A percentile compares a stretch with the other conserved stretches of the same genome.
Conservation (phyloP, 1,139 yeast genomes). For the Sugiyamaella novakii region DNA sequence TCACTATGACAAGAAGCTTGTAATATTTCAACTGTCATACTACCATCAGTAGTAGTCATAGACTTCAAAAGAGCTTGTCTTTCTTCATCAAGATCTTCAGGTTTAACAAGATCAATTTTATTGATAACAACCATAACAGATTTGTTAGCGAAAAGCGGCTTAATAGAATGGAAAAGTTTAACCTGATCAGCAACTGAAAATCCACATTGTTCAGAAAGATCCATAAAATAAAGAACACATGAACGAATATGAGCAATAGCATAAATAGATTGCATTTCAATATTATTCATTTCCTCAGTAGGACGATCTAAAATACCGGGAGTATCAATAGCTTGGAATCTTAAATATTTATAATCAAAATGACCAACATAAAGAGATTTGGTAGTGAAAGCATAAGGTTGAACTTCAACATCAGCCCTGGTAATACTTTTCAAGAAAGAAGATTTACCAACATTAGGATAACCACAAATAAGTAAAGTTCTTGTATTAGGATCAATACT, state of each 20-base stretch:
- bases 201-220: conserved; percentile 98
- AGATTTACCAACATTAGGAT: conserved; percentile 98
- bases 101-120: conserved; percentile 85
- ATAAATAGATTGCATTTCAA: conserved; percentile 98
- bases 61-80: conserved; percentile 72
- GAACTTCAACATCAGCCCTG: conserved; percentile 98
- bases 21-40: conserved; percentile 71
- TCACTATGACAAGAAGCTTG: conserved; percentile 91
- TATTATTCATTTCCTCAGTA: conserved; percentile 98
- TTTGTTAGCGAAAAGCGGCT: conserved; percentile 95
- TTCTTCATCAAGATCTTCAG: conserved; percentile 79
- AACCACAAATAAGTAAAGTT: conserved; percentile 95
- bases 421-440: conserved; percentile 91
- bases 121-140: conserved; percentile 94
- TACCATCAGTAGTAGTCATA: conserved; percentile 38
- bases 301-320: conserved; percentile 99
- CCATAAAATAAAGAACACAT: conserved; percentile 96
- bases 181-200: conserved; percentile 97
- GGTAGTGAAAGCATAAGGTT: conserved; percentile 98
- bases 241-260: conserved; percentile 98
- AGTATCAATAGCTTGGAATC: conserved; percentile 98
- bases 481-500: conserved; percentile 98
- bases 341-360: conserved; percentile 92
- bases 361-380: conserved; percentile 95
- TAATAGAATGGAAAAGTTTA: conserved; percentile 92